Evolutionary conservation across 495 filamentous ascomycete genomes (phyloP).

Genomic region (Hypomontagnella submonticulosa): DNA sequence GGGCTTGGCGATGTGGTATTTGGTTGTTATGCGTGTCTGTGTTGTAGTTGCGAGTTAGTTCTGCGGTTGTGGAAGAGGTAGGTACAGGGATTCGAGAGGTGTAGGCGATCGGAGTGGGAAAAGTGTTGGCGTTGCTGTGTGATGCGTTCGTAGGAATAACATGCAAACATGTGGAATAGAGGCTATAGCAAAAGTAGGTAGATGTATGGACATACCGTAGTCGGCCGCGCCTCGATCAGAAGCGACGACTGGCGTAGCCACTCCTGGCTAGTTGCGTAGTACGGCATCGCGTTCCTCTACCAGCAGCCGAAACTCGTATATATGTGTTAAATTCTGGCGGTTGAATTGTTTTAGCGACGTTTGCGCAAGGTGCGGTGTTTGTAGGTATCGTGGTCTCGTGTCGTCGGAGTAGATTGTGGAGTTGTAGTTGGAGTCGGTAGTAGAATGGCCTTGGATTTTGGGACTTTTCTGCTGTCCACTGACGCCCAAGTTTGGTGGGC

Average conservation of each 20-base stretch:
- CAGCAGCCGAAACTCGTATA: no score
- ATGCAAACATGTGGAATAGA: neutral
- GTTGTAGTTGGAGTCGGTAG: slow-evolving; percentile 8
- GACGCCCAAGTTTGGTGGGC: slow-evolving; percentile 23
- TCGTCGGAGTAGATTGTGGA: slow-evolving; percentile 23
- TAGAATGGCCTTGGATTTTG: slow-evolving; percentile 20
- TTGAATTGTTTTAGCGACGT: neutral
- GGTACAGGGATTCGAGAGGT: no score
- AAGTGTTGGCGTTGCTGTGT: neutral
- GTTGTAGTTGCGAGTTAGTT: slow-evolving; percentile 21
- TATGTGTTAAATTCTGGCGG: no score
- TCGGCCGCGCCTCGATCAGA: slow-evolving; percentile 60
- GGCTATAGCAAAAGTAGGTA: neutral
- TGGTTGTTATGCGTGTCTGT: slow-evolving; percentile 86
- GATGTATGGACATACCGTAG: slow-evolving; percentile 51
- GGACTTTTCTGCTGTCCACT: slow-evolving; percentile 17
- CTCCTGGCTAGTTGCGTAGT: slow-evolving; percentile 64
- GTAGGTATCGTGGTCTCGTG: slow-evolving; percentile 10
- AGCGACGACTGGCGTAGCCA: slow-evolving; percentile 63
- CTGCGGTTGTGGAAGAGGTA: slow-evolving; percentile 6
- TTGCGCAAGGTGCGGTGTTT: neutral
- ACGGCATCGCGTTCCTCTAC: slow-evolving; percentile 54
- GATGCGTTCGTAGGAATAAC: neutral
- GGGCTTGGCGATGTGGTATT: slow-evolving; percentile 75
- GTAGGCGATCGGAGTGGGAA: neutral